These are phyloP conservation scores for Curvularia sp. DNA, from an alignment of 2,329 filamentous ascomycete species.

Conservation along the genomic window DNA sequence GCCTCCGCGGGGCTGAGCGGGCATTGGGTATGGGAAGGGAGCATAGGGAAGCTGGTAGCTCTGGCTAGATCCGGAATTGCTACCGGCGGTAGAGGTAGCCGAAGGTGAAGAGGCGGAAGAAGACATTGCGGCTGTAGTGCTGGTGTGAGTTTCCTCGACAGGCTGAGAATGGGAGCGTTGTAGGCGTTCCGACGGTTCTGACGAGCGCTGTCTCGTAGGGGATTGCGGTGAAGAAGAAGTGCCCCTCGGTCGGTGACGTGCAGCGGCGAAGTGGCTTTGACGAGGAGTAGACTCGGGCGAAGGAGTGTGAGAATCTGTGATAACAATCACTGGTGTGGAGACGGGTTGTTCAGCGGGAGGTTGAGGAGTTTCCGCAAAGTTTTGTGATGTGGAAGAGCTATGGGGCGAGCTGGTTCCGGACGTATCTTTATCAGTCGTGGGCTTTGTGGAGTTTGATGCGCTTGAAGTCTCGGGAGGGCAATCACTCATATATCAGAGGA, in stretches of 20 bases:
- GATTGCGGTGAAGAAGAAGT: conserved; percentile 24
- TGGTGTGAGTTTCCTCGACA: conserved; percentile 8
- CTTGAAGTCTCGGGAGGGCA: conserved; percentile 26
- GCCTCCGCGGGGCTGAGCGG: conserved; percentile 35
- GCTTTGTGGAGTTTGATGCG: conserved; percentile 34
- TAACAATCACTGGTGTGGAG: conserved; percentile 28
- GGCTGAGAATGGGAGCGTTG: conserved; percentile 27
- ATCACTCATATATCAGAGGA: conserved; percentile 33
- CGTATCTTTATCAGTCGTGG: conserved; percentile 13
- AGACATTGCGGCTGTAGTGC: conserved; percentile 36
- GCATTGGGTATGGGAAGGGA: conserved; percentile 49
- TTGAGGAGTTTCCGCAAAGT: conserved; percentile 32
- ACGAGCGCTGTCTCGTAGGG: conserved; percentile 15
- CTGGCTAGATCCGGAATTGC: conserved; percentile 39
- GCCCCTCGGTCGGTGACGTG: conserved; percentile 14
- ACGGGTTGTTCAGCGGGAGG: conserved; percentile 25
- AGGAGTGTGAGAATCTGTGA: conserved; percentile 22
- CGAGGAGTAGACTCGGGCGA: conserved; percentile 15
- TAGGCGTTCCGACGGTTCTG: conserved; percentile 25
- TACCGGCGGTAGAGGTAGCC: conserved; percentile 41
- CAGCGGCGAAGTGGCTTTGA: conserved; percentile 24
- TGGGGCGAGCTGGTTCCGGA: conserved; percentile 18
- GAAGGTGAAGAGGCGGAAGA: conserved; percentile 43
- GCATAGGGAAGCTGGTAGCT: conserved; percentile 46
- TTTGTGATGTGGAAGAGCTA: conserved; percentile 15